Conservation (phyloP, 164 flowering plant species). For the Dillenia suffruticosa region DNA sequence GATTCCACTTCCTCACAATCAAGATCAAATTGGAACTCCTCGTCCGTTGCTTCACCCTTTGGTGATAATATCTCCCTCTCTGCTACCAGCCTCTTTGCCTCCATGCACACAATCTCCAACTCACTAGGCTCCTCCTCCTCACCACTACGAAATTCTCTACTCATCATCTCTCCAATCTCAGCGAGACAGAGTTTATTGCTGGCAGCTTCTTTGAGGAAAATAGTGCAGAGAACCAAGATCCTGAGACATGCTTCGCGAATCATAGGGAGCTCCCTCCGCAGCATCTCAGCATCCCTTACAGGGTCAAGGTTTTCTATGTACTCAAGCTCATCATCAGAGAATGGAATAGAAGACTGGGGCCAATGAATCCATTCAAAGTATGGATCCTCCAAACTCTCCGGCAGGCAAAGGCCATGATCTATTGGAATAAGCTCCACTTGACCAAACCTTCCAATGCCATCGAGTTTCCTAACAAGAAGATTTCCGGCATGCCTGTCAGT, state of each 20-base stretch:
- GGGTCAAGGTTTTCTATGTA: slow-evolving; percentile 57
- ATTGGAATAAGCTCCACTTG: slow-evolving; percentile 76
- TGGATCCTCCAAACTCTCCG: slow-evolving; percentile 73
- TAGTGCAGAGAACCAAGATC: slow-evolving; percentile 57
- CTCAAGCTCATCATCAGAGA: slow-evolving; percentile 65
- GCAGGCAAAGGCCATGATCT: slow-evolving; percentile 77
- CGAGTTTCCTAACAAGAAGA: slow-evolving; percentile 61
- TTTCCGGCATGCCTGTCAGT: slow-evolving; percentile 79
- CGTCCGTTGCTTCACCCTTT: slow-evolving; percentile 22
- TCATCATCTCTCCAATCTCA: slow-evolving; percentile 88
- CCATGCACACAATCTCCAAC: slow-evolving; percentile 60
- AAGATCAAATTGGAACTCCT: slow-evolving; percentile 47
- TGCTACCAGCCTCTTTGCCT: slow-evolving; percentile 49
- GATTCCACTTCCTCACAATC: slow-evolving; percentile 45
- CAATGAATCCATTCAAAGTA: slow-evolving; percentile 85
- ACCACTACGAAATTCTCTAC: slow-evolving; percentile 57
- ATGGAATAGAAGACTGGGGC: slow-evolving; percentile 83
- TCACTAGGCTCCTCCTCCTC: slow-evolving; percentile 71
- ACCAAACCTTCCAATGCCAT: slow-evolving; percentile 52
- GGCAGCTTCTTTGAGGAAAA: slow-evolving; percentile 73
- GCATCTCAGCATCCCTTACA: slow-evolving; percentile 47
- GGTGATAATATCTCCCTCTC: slow-evolving; percentile 45
- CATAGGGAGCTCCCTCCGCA: slow-evolving; percentile 65
- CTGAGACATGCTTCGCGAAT: slow-evolving; percentile 76
- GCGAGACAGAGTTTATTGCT: slow-evolving; percentile 62